These are phyloP conservation scores for Epichloe scottii DNA, from an alignment of 2,329 filamentous ascomycete genomes.

Conservation along the genomic window DNA sequence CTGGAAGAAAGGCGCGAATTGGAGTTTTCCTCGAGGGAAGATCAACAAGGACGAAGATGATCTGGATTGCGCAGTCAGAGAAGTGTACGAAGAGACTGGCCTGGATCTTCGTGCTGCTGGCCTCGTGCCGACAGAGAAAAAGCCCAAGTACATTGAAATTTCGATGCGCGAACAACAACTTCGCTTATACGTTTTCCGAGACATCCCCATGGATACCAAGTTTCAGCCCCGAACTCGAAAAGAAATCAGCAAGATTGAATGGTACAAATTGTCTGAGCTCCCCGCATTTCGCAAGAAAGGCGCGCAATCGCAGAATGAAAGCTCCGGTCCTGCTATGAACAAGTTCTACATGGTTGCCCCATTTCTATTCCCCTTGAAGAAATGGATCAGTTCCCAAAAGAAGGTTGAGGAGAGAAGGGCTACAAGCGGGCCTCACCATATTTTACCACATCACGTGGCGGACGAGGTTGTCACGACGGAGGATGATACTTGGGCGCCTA, in stretches of 20 bases:
- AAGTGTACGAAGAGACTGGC: slow-evolving; percentile 94
- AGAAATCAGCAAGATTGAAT: slow-evolving; percentile 93
- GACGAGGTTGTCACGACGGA: slow-evolving; percentile 50
- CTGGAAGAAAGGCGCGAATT: slow-evolving; percentile 93
- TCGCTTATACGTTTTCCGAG: slow-evolving; percentile 80
- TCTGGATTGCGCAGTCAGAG: slow-evolving; percentile 81
- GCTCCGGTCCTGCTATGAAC: slow-evolving; percentile 50
- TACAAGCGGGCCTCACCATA: slow-evolving; percentile 27
- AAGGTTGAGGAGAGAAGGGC: slow-evolving; percentile 49
- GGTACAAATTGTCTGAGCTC: slow-evolving; percentile 83
- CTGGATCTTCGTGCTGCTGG: slow-evolving; percentile 68
- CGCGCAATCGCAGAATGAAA: slow-evolving; percentile 42
- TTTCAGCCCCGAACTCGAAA: slow-evolving; percentile 90
- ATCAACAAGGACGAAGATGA: slow-evolving; percentile 97
- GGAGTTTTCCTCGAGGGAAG: slow-evolving; percentile 94
- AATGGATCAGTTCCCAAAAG: slow-evolving; percentile 80
- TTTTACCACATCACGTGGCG: slow-evolving; percentile 25
- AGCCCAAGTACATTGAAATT: slow-evolving; percentile 74
- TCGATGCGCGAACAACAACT: slow-evolving; percentile 89
- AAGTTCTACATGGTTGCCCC: slow-evolving; percentile 98
- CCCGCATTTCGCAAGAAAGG: slow-evolving; percentile 67
- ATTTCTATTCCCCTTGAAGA: slow-evolving; percentile 73
- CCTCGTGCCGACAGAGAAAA: slow-evolving; percentile 57
- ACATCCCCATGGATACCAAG: slow-evolving; percentile 72
- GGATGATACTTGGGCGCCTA: slow-evolving; percentile 42